A percentile compares a stretch with the other conserved stretches of the same genome.
Evolutionary conservation across 1,284 basidiomycete genomes (phyloP).

Genomic region (Cystobasidium sp.): DNA sequence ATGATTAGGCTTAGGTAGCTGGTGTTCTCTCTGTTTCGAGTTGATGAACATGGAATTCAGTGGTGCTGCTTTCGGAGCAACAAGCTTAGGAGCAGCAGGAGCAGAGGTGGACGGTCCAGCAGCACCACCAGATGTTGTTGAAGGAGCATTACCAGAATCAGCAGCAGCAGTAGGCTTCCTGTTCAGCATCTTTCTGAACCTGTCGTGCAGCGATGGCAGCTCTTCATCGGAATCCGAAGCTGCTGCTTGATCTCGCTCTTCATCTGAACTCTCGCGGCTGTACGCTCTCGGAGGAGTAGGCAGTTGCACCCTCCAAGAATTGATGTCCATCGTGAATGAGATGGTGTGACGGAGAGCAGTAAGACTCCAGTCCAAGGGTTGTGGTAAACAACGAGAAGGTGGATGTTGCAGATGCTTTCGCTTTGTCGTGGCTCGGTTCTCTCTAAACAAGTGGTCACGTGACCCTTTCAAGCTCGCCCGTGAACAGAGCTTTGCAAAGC

Average conservation of each 20-base stretch:
- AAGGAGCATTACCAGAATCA: neutral
- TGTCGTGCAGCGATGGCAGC: constrained; percentile 21
- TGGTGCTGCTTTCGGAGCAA: constrained; percentile 1
- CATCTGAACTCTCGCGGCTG: neutral
- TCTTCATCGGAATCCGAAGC: constrained; percentile 3
- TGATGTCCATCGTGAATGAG: constrained; percentile 18
- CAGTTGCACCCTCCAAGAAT: constrained; percentile 13
- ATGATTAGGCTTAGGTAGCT: neutral
- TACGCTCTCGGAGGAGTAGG: neutral
- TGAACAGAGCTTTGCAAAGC: neutral
- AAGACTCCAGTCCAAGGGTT: neutral
- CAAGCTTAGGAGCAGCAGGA: neutral
- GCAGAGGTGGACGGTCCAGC: neutral
- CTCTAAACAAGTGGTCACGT: neutral
- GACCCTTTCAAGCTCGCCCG: neutral
- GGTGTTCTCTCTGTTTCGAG: constrained; percentile 4
- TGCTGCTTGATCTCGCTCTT: neutral
- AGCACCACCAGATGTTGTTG: neutral
- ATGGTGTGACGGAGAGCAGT: neutral
- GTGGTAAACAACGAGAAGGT: neutral
- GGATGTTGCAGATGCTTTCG: neutral
- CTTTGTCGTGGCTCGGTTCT: too few relatives aligned
- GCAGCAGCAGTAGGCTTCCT: neutral
- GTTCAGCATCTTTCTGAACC: constrained; percentile 17
- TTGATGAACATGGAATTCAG: constrained; percentile 22